Evolutionary conservation across 495 filamentous ascomycete genomes (phyloP), one percentile per base, ranked within the genome.

Genomic region (Aspergillus nidulans): DNA sequence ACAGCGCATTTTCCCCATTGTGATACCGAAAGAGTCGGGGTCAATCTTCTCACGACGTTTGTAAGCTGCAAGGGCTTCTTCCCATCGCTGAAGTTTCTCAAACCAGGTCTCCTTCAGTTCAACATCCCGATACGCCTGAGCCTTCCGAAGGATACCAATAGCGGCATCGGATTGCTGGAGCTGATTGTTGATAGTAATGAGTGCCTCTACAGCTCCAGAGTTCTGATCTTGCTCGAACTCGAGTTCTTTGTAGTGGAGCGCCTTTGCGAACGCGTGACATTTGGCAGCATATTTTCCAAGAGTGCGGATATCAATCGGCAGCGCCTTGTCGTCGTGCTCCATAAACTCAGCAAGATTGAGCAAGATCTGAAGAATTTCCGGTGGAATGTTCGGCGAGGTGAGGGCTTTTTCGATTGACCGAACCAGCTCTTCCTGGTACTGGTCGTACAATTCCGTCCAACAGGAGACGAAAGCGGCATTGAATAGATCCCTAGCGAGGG

Each of bases 1-100:
- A 81, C 94, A 99, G 16, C 95, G 87, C 94, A 99, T 99, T 71
- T 98, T 97, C 56, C 94, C 94, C 91, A 97, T 96, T 5, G 92
- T 92, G 30, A 97, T 85, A 50, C 97, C 92, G 57, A 97, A 87
- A 0, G 87, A 88, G 6, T 81, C 74, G 3, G 84, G 81, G 44
- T 95, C 89, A 8, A 85, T 81, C 52, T 69, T 74, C 58, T 90
- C 86, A 16, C 90, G 85, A 55, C 88, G 84, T 57, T 90, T 85
- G 60, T 97, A 98, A 36, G 91, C 92, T 48, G 84, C 81, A 56
- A 98, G 78, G n/a, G 94, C 94, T 69, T 98, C 94, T 60, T 98
- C 94, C 95, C 95, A 98, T 47, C 94, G 88, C 63, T 96, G 89
- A 21, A 98, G 77, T 67, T 97, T 98, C 74, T 97, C 94, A 58